Evolutionary conservation across 106 monocot species (phyloP), one percentile per base, ranked within the genome.

Genomic region (Apostasia ramifera): DNA sequence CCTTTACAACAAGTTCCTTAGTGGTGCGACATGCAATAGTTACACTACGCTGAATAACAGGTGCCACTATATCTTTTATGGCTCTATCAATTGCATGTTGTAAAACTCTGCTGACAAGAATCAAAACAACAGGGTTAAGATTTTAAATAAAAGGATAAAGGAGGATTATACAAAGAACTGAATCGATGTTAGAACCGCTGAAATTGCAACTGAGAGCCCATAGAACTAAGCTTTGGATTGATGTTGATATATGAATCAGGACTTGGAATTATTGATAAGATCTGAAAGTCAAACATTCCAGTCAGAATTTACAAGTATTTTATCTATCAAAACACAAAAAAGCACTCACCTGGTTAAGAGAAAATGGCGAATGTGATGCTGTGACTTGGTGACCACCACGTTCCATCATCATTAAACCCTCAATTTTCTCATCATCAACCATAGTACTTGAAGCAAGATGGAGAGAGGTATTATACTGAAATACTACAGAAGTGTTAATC

Each of bases 41-140:
- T 58, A 98, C 97, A 93, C 92, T 98, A 12, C 97, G 87, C 66
- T 87, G 86, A 71, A 98, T 92, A 81, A 98, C 90, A 78, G 92
- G 87, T 40, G 83, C 70, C 48, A 92, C 74, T 64, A 93, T 93
- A 55, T 98, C 97, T 68, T 71, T 74, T 15, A 93, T 81, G 40
- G 97, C 89, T 57, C 76, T 87, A 67, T 98, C 92, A 82, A 98
- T 80, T 37, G 97, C 92, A 69, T 72, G 12, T 67, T 88, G 83
- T 63, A 91, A 82, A 63, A 89, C 78, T 68, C 95, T 95, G 78
- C 3, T 44, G 12, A 65, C 47, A 70, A 67, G 61, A 57, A 44
- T 71, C 42, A 54, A 68, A 45, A 65, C 11, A 59, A 66, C 46
- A 61, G 55, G 68, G 3, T 2, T 46, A 4, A 59, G 5, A 14